phyloP scores from a whole-genome alignment of 148 eudicot species.

The Heliosperma pusillum region DNA sequence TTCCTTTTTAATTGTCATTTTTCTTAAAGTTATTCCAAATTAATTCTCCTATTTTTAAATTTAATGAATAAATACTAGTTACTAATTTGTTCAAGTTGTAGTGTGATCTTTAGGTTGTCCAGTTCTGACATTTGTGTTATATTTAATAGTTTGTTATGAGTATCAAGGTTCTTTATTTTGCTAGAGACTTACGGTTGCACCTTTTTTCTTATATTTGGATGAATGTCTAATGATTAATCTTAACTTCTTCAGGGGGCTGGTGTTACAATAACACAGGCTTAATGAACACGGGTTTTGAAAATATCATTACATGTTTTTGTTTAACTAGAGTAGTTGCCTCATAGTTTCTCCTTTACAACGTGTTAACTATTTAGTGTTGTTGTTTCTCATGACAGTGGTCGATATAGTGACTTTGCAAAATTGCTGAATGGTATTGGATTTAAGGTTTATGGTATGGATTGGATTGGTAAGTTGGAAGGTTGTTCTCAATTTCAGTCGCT shows the following conservation, averaged over 20 bases:
- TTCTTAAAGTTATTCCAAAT: too few species aligned
- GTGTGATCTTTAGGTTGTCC: too few species aligned
- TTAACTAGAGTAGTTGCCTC: background rate
- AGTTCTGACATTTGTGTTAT: background rate
- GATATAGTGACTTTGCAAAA: constrained; percentile 61
- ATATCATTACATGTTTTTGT: background rate
- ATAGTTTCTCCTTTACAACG: too few species aligned
- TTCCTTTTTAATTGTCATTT: too few species aligned
- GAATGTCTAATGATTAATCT: background rate
- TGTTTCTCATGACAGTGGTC: constrained; percentile 42
- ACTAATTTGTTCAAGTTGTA: too few species aligned
- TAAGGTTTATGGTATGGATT: constrained; percentile 78
- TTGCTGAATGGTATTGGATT: constrained; percentile 50
- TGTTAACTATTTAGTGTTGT: background rate
- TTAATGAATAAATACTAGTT: too few species aligned
- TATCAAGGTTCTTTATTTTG: background rate
- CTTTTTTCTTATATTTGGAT: background rate
- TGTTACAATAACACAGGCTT: constrained; percentile 62
- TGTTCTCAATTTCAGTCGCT: background rate
- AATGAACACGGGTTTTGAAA: constrained; percentile 67
- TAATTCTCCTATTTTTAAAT: too few species aligned
- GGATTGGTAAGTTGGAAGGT: constrained; percentile 52
- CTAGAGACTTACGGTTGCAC: background rate
- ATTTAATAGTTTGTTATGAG: background rate
- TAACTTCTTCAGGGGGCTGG: constrained; percentile 45